Percentiles rank a stretch among this genome's conserved stretches.
These are phyloP conservation scores for Sporothrix curviconia DNA, from an alignment of 2,329 filamentous ascomycete species.

Conservation along the genomic window DNA sequence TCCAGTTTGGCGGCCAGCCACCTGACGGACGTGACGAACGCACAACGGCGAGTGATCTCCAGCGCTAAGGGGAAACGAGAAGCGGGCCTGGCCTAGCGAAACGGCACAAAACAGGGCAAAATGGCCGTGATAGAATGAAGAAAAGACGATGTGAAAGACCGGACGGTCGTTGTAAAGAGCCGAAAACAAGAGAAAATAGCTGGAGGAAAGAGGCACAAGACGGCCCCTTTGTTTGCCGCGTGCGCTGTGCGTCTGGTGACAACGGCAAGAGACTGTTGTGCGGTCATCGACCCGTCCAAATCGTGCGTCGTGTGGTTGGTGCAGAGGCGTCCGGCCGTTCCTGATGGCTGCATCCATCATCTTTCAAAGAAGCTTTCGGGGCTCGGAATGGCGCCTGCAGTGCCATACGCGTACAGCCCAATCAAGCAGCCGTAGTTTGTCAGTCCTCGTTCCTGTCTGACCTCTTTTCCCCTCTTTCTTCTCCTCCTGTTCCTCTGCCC, in stretches of 20 bases:
- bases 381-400: neutral
- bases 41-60: slow-evolving; percentile 1
- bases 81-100: too few species aligned
- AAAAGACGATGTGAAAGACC: neutral
- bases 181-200: neutral
- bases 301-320: neutral
- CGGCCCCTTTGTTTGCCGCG: neutral
- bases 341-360: neutral
- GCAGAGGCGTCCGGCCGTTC: too few species aligned
- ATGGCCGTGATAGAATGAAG: neutral
- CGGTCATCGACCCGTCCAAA: too few species aligned
- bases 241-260: neutral
- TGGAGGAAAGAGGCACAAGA: neutral
- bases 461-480: neutral
- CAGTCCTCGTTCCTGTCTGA: neutral
- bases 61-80: slow-evolving; percentile 4
- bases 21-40: neutral
- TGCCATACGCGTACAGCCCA: slow-evolving; percentile 3
- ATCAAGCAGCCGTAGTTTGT: neutral
- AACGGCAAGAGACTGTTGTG: neutral
- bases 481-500: too few species aligned
- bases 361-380: neutral
- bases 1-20: neutral
- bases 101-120: neutral
- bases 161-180: too few species aligned